Evolutionary conservation across 345 rosid species (phyloP), one percentile per base, ranked within the genome.

Genomic region (Linum usitatissimum): DNA sequence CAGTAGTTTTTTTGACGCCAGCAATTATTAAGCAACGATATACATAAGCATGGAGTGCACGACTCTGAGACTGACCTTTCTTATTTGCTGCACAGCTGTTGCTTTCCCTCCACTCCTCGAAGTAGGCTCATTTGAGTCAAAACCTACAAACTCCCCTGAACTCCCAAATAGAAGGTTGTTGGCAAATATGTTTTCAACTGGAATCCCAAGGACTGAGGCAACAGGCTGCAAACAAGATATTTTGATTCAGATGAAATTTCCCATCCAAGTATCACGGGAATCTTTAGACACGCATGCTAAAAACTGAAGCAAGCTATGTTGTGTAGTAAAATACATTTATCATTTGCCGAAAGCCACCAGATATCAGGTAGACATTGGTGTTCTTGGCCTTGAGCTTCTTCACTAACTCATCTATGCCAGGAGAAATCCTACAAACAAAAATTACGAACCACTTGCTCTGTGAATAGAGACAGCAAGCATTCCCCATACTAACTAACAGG

Each of bases 61-160:
- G 65, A 20, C n/a, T 28, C 48, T 34, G 40, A 10, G 48, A 69
- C 73, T 36, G 55, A 87, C 99, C 94, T 83, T 79, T 55, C 85
- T 74, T 77, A 90, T 77, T 71, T 93, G 81, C 79, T 90, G 84
- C 65, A 93, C 97, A 55, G 97, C 99, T 57, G 75, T 70, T 40
- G 96, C 92, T 78, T 92, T 92, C 73, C 98, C 98, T 70, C 98
- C 93, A 66, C 98, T 89, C 78, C 90, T 81, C 48, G 98, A 92
- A 48, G 98, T 92, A 54, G 93, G 95, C 69, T 92, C 98, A 59
- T 83, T 80, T 62, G 79, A 79, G 71, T 89, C 95, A 66, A 92
- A 92, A 28, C 95, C 88, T 53, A 71, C 3, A 79, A 85, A 89
- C 80, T 89, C 91, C 57, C 95, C 97, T 1, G 83, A 76, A 53